phyloP scores from a whole-genome alignment of 2,329 filamentous ascomycete species.

The Elsinoe ampelina region DNA sequence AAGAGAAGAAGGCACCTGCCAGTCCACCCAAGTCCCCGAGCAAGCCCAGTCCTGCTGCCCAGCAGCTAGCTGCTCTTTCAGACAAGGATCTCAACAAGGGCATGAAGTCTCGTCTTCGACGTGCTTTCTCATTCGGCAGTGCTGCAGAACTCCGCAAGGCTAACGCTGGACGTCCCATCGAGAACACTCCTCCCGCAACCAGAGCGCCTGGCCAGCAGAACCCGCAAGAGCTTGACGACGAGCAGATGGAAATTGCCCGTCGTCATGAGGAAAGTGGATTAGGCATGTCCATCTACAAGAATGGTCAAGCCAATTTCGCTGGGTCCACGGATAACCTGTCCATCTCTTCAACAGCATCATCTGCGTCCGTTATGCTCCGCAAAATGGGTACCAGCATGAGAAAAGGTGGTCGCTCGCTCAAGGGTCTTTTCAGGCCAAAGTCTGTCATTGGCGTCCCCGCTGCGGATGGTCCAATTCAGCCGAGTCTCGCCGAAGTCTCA shows the following conservation, averaged over 20 bases:
- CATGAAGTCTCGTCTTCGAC: conserved; percentile 76
- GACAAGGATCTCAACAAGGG: conserved; percentile 69
- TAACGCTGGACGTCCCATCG: conserved; percentile 31
- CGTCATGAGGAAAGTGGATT: conserved; percentile 88
- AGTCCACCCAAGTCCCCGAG: conserved; percentile 23
- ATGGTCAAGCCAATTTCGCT: conserved; percentile 71
- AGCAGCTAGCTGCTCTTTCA: conserved; percentile 78
- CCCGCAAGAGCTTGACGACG: conserved; percentile 50
- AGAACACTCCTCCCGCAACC: conserved; percentile 37
- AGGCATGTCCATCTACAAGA: conserved; percentile 79
- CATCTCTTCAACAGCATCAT: conserved; percentile 81
- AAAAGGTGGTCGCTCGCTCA: conserved; percentile 80
- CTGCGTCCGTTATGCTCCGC: conserved; percentile 84
- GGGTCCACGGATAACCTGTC: conserved; percentile 93
- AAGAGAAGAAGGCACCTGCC: conserved; percentile 10
- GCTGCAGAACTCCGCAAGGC: conserved; percentile 79
- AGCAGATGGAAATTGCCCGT: conserved; percentile 83
- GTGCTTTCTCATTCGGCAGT: conserved; percentile 95
- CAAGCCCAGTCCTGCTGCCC: conserved; percentile 59
- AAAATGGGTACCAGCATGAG: conserved; percentile 99
- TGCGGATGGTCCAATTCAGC: conserved; percentile 54
- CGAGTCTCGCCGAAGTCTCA: conserved; percentile 74
- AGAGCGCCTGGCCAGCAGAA: conserved; percentile 21
- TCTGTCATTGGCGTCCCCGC: conserved; percentile 72
- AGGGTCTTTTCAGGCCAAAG: conserved; percentile 90